Conservation (phyloP, 2,329 filamentous ascomycete species). For the Colletotrichum somersetense region DNA sequence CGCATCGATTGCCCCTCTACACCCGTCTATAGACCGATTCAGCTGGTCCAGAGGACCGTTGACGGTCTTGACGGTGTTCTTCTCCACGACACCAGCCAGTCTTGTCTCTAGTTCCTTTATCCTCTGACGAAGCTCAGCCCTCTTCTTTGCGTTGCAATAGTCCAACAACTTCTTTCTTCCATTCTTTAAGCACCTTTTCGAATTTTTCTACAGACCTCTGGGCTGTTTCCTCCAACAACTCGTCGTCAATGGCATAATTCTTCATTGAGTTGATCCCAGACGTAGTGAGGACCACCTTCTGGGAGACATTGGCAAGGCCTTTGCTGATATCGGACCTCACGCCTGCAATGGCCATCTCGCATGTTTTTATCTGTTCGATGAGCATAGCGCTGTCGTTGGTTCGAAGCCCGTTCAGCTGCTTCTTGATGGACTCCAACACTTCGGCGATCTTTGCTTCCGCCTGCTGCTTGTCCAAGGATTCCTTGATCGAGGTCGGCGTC, state of each 20-base stretch:
- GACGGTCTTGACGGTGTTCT: background rate
- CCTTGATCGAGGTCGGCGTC: background rate
- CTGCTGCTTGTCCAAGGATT: background rate
- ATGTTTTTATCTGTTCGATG: background rate
- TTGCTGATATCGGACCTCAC: background rate
- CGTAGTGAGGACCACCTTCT: background rate
- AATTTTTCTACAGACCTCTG: background rate
- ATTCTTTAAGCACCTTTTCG: background rate
- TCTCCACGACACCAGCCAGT: background rate
- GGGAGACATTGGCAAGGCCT: background rate
- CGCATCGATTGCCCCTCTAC: background rate
- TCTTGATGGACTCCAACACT: background rate
- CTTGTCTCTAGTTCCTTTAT: background rate
- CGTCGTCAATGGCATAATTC: fast-evolving
- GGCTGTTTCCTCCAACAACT: background rate
- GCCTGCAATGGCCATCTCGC: background rate
- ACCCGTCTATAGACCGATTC: background rate
- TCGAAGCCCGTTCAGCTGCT: background rate
- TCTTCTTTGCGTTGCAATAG: background rate
- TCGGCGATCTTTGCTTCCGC: background rate
- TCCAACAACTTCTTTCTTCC: background rate
- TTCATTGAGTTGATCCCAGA: background rate
- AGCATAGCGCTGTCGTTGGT: background rate
- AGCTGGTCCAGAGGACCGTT: background rate
- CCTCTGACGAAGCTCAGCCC: too few relatives aligned